Base-by-base conservation (phyloP, 1,284 basidiomycete genomes). In the Agroathelia rolfsii region DNA sequence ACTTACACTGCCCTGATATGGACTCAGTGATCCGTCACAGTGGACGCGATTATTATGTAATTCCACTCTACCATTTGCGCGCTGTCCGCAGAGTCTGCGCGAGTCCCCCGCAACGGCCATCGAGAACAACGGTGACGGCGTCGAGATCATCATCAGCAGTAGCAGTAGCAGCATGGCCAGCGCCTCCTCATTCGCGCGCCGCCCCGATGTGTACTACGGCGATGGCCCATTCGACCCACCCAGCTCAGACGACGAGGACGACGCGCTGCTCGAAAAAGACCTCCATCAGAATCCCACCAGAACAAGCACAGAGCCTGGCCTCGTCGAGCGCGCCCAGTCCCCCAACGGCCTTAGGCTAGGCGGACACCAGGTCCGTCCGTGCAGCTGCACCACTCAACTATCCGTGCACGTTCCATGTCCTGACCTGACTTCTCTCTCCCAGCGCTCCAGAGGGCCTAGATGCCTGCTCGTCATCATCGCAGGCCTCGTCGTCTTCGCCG, bases 171-270 rank as follows among this genome's bases (percentile, higher is more conserved):
- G 32, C 44, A n/a, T 51, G 50, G 38, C 48, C 51, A 21, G 22
- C 32, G 1, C 13, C 35, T 15, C n/a, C n/a, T n/a, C n/a, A n/a
- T n/a, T n/a, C n/a, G n/a, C n/a, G n/a, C n/a, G n/a, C n/a, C 30
- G 52, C 40, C 72, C 72, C 5, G 51, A 56, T 10, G 58, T 63
- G 3, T 81, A 82, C 55, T 82, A 82, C 42, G 75, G 66, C 17
- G 78, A 82, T 15, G 78, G 78, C 0, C 63, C 70, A 0, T 83
- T 82, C 44, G 75, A 81, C 43, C 65, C 76, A 21, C 76, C 79
- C 5, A 79, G 72, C 46, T 81, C 77, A 10, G 72, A 76, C 26
- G 77, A 78, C 15, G 78, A 76, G 35, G 69, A 71, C 13, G 70
- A 72, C 15, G 59, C 56, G 6, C 51, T 65, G 29, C 50, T 66